Evolutionary conservation across 192 early-diverging fungal species (phyloP), one percentile per base, ranked within the genome.

Genomic region (Coemansia sp.): DNA sequence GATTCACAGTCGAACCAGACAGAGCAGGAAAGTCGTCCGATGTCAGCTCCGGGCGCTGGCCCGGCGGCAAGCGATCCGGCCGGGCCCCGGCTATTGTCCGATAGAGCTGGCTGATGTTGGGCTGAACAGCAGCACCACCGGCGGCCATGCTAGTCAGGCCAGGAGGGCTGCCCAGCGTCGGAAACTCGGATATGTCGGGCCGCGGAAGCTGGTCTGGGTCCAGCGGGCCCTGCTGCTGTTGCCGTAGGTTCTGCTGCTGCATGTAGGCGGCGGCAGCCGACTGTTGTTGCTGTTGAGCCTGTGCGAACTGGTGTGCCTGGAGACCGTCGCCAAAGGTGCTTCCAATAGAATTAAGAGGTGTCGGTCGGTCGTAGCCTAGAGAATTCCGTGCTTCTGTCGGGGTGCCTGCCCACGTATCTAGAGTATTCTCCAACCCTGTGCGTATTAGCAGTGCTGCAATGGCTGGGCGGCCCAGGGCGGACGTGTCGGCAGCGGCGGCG

Each of bases 131-230:
- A 45, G 44, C 10, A 48, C 48, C 34, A 43, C 41, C 39, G 32
- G 38, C 35, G 13, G 28, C 36, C 38, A 55, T 39, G 29, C 19
- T 47, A 9, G 44, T 12, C 21, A 71, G 44, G 4, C 67, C 67
- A 9, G 67, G 67, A 11, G 67, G 67, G 38, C 56, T 64, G 12
- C 67, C 67, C 14, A 71, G 35, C 7, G 67, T 64, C 31, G 67
- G 67, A 37, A 71, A 71, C 3, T 71, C 67, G 8, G 67, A 60
- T 52, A 71, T 71, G 37, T 71, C 60, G 19, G 67, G 67, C 29
- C 67, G 67, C 27, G 55, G 49, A 16, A 55, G 60, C 26, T 64
- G 53, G 17, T 34, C 47, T 23, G 57, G 58, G 14, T 31, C 29
- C n/a, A n/a, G n/a, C n/a, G n/a, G n/a, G n/a, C n/a, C n/a, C n/a